A percentile compares a stretch with the other conserved stretches of the same genome.
Conservation (phyloP, 352 stramenopile genomes). For the Aphanomyces euteiches region DNA sequence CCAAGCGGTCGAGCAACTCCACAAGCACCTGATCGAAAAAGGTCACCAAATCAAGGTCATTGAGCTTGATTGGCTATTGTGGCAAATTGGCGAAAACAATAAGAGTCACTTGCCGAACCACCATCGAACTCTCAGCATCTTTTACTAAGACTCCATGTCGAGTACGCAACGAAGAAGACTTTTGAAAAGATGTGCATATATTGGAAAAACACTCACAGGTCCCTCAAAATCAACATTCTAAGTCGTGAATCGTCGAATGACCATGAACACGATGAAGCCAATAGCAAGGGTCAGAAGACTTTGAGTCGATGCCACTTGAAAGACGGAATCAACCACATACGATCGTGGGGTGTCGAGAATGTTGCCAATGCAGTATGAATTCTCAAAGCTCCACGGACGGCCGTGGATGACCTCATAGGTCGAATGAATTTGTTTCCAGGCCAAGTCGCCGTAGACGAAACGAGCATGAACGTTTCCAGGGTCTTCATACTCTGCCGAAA, state of each 20-base stretch:
- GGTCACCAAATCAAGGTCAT: conserved; percentile 58
- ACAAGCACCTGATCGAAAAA: conserved; percentile 36
- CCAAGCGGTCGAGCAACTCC: conserved; percentile 75
- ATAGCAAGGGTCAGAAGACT: not conserved
- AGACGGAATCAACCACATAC: not conserved
- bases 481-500: not conserved
- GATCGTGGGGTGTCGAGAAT: not conserved
- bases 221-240: too few relatives aligned
- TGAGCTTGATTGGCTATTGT: conserved; percentile 86
- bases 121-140: conserved; percentile 81
- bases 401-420: not conserved
- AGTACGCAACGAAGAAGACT: too few relatives aligned
- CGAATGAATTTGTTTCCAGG: conserved; percentile 18
- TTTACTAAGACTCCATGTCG: conserved; percentile 51
- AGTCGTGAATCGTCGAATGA: not conserved
- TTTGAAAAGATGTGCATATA: too few relatives aligned
- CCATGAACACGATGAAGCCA: not conserved
- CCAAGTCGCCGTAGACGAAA: conserved; percentile 24
- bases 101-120: conserved; percentile 74
- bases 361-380: conserved; percentile 25
- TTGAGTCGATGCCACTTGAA: not conserved
- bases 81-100: conserved; percentile 76
- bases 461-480: not conserved
- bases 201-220: too few relatives aligned
- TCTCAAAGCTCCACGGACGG: conserved; percentile 9